phyloP scores from a whole-genome alignment of 768 basidiomycete genomes.

The Panaeolus cyanescens region DNA sequence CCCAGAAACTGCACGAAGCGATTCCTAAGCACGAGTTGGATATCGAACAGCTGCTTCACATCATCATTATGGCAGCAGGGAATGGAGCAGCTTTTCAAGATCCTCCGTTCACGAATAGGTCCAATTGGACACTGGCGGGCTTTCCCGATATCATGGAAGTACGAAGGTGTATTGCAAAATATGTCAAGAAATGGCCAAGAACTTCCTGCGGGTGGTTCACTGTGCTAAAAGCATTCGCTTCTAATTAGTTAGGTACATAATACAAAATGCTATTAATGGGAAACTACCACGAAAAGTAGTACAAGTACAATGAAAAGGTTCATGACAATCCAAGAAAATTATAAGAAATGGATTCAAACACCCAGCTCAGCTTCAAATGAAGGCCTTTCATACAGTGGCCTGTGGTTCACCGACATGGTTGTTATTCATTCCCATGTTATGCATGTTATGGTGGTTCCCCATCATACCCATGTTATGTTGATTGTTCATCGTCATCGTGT shows the following conservation, averaged over 20 bases:
- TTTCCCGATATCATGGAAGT: background rate
- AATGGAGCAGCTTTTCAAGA: background rate
- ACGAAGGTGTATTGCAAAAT: background rate
- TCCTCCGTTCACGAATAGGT: background rate
- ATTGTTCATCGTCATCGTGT: background rate
- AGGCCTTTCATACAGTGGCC: background rate
- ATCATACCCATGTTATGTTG: too few relatives aligned
- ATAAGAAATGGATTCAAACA: too few relatives aligned
- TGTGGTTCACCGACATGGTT: background rate
- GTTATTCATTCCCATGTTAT: background rate
- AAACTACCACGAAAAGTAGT: background rate
- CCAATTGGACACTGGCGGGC: background rate
- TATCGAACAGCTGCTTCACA: background rate
- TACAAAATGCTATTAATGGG: too few relatives aligned
- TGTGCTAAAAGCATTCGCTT: background rate
- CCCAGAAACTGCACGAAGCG: background rate
- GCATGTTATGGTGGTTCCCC: background rate
- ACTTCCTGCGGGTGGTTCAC: background rate
- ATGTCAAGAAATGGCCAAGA: background rate
- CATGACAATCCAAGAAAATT: background rate
- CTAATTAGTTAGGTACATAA: too few relatives aligned
- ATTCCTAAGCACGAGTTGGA: background rate
- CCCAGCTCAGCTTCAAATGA: too few relatives aligned
- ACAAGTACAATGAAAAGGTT: background rate
- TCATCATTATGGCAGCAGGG: background rate